Percentiles rank a stretch among this genome's conserved stretches.
These are phyloP conservation scores for Sarcodon sp. DNA, from an alignment of 768 basidiomycete genomes.

Conservation along the genomic window DNA sequence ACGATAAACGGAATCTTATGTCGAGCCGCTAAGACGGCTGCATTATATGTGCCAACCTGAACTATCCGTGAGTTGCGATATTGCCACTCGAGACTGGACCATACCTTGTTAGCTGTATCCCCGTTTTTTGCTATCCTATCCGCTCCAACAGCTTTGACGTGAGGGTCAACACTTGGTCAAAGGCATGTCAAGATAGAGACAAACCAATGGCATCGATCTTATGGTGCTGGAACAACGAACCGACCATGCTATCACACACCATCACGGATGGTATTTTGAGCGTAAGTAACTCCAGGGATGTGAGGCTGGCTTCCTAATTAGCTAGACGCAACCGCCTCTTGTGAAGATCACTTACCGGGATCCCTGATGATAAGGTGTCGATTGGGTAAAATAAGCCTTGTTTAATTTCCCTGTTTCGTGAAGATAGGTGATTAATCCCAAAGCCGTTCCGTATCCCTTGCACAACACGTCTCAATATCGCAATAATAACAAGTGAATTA, in stretches of 20 bases:
- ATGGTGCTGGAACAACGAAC: constrained; percentile 84
- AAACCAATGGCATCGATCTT: constrained; percentile 71
- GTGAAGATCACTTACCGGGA: constrained; percentile 35
- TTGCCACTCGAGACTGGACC: constrained; percentile 1
- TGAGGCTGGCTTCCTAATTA: constrained; percentile 42
- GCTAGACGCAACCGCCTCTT: not conserved
- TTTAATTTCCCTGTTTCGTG: constrained; percentile 67
- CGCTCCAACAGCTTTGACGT: constrained; percentile 59
- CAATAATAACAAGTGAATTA: too few species aligned
- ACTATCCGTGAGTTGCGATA: not conserved
- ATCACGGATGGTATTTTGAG: constrained; percentile 79
- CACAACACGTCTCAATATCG: not conserved
- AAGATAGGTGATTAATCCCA: constrained; percentile 87
- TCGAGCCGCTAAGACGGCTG: constrained; percentile 80
- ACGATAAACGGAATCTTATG: constrained; percentile 89
- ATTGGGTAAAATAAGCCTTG: constrained; percentile 87
- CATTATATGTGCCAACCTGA: constrained; percentile 89
- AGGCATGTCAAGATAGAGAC: constrained; percentile 9
- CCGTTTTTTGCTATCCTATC: constrained; percentile 88
- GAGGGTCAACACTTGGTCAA: not conserved
- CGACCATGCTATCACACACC: constrained; percentile 98
- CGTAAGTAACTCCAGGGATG: constrained; percentile 79
- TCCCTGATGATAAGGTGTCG: constrained; percentile 90
- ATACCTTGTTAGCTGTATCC: constrained; percentile 91
- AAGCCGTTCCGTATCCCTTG: constrained; percentile 93